Percentiles rank a stretch among this genome's conserved stretches.
Evolutionary conservation across 495 filamentous ascomycete species (phyloP).

Genomic region (Neurospora tetraspora): DNA sequence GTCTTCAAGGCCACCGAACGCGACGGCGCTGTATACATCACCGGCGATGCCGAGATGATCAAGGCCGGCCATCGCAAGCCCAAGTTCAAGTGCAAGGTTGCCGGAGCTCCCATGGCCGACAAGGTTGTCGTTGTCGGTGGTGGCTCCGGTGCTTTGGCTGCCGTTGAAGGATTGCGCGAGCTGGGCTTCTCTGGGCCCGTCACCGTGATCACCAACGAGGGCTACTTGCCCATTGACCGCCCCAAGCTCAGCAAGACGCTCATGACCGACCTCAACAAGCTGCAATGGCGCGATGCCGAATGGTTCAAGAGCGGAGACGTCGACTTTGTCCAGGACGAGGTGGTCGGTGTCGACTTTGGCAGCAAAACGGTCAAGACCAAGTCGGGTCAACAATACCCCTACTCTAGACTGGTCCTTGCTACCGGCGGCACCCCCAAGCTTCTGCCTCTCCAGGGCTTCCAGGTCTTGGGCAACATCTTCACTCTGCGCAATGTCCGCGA

Average conservation of each 20-base stretch:
- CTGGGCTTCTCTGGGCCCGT: conserved; percentile 73
- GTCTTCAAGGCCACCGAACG: conserved; percentile 73
- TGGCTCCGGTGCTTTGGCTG: conserved; percentile 73
- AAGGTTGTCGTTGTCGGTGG: conserved; percentile 83
- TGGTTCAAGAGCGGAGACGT: conserved; percentile 74
- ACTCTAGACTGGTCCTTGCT: conserved; percentile 82
- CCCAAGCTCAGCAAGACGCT: conserved; percentile 94
- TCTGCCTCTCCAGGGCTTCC: conserved; percentile 79
- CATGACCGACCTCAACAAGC: conserved; percentile 68
- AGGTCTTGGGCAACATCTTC: conserved; percentile 80
- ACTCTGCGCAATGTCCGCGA: conserved; percentile 65
- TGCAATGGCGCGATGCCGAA: conserved; percentile 59
- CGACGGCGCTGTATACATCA: conserved; percentile 75
- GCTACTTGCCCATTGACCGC: conserved; percentile 78
- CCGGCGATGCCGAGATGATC: conserved; percentile 68
- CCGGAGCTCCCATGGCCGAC: conserved; percentile 45
- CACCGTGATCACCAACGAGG: conserved; percentile 76
- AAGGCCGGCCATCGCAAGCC: conserved; percentile 63
- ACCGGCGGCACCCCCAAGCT: conserved; percentile 71
- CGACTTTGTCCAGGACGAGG: conserved; percentile 61
- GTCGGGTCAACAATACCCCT: conserved; percentile 57
- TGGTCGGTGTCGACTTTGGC: conserved; percentile 65
- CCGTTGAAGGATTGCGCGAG: conserved; percentile 70
- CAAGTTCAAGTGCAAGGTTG: conserved; percentile 54
- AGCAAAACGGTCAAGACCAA: conserved; percentile 62